Percentiles rank a stretch among this genome's conserved stretches.
Evolutionary conservation across 2,329 filamentous ascomycete species (phyloP).

Genomic region (Penicillium sp.): DNA sequence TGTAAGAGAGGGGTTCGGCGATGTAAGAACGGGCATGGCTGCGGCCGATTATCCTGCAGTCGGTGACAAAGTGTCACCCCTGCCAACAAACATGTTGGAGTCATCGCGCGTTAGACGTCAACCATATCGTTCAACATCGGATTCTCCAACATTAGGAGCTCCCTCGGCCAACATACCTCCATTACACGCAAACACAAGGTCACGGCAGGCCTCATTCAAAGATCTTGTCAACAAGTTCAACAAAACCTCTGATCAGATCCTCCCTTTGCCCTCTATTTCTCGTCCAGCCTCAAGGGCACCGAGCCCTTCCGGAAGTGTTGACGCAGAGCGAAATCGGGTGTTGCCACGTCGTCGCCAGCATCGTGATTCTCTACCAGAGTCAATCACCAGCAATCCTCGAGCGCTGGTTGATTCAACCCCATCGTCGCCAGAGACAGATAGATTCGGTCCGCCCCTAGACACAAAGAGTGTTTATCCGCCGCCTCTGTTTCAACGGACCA

Average conservation of each 20-base stretch:
- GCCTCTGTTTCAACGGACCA: conserved; percentile 20
- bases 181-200: conserved; percentile 25
- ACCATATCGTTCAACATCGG: conserved; percentile 36
- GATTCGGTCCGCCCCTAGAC: not conserved
- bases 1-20: conserved; percentile 23
- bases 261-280: conserved; percentile 42
- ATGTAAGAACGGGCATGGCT: conserved; percentile 22
- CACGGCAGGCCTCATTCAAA: conserved; percentile 68
- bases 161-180: conserved; percentile 17
- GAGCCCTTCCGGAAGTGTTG: conserved; percentile 35
- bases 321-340: conserved; percentile 30
- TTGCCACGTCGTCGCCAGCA: conserved; percentile 27
- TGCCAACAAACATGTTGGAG: conserved; percentile 29
- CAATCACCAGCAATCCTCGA: conserved; percentile 15
- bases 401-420: conserved; percentile 21
- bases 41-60: conserved; percentile 19
- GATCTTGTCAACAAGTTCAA: conserved; percentile 80
- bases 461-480: conserved; percentile 15
- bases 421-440: conserved; percentile 9
- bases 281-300: conserved; percentile 35
- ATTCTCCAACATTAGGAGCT: conserved; percentile 26
- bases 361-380: conserved; percentile 18
- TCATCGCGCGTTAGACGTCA: conserved; percentile 24
- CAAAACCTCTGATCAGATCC: conserved; percentile 54
- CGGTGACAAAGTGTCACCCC: conserved; percentile 25